Evolutionary conservation across 805 yeast species (phyloP).

Genomic region (Ogataea chonburiensis): DNA sequence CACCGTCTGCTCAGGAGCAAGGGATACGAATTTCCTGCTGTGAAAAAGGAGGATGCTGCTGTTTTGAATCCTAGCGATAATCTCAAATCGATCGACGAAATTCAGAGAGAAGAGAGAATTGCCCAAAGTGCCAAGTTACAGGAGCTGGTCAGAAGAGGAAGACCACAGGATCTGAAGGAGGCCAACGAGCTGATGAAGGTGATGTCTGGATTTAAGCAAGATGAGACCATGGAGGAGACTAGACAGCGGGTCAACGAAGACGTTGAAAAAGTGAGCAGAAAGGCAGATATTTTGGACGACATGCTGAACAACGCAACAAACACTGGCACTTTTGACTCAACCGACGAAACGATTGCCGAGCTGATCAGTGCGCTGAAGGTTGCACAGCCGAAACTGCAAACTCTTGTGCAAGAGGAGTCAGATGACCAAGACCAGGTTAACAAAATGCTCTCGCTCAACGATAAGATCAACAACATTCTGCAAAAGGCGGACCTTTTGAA

Average conservation of each 20-base stretch:
- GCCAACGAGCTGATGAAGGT: conserved; percentile 96
- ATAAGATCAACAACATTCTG: conserved; percentile 66
- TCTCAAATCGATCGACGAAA: conserved; percentile 82
- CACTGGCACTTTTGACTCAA: conserved; percentile 38
- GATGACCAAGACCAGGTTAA: conserved; percentile 63
- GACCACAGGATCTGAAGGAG: conserved; percentile 91
- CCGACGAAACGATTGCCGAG: conserved; percentile 75
- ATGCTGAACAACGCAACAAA: conserved; percentile 62
- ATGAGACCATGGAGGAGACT: conserved; percentile 65
- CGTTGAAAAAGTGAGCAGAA: conserved; percentile 76
- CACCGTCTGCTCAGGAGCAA: conserved; percentile 84
- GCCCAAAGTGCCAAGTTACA: conserved; percentile 95
- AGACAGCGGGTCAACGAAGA: conserved; percentile 81
- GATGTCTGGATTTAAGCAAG: conserved; percentile 96
- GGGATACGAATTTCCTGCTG: conserved; percentile 92
- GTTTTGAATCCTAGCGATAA: conserved; percentile 88
- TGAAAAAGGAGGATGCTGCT: conserved; percentile 86
- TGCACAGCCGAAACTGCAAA: conserved; percentile 83
- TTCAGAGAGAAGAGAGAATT: conserved; percentile 86
- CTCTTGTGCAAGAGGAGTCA: conserved; percentile 77
- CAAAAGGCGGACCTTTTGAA: conserved; percentile 65
- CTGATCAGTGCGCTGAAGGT: conserved; percentile 74
- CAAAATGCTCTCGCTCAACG: conserved; percentile 68
- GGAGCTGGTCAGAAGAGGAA: conserved; percentile 91
- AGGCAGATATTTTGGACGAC: conserved; percentile 82